Evolutionary conservation across 1,139 yeast species (phyloP).

Genomic region (Blastobotrys serpentis): DNA sequence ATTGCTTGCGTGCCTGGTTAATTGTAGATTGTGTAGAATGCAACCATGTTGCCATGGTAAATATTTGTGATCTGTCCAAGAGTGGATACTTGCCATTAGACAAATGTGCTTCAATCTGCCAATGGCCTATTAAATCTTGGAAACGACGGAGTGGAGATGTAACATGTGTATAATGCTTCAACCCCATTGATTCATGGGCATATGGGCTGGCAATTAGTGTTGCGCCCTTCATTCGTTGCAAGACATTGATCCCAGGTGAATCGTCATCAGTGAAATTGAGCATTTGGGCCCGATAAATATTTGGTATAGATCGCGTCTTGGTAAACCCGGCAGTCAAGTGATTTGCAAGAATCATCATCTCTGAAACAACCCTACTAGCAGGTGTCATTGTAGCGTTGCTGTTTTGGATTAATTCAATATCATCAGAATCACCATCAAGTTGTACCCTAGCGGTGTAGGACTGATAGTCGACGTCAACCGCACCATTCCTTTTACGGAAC

Average conservation of each 20-base stretch:
- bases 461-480: slow-evolving; percentile 18
- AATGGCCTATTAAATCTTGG: slow-evolving; percentile 78
- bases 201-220: slow-evolving; percentile 41
- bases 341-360: slow-evolving; percentile 79
- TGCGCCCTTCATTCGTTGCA: slow-evolving; percentile 21
- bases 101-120: slow-evolving; percentile 56
- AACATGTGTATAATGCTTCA: slow-evolving; percentile 63
- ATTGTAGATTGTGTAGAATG: slow-evolving; percentile 24
- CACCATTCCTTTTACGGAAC: slow-evolving; percentile 23
- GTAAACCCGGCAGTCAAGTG: slow-evolving; percentile 58
- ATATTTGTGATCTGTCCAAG: slow-evolving; percentile 21
- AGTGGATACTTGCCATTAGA: slow-evolving; percentile 5
- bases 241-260: slow-evolving; percentile 7
- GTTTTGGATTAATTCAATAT: slow-evolving; percentile 20
- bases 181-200: slow-evolving; percentile 65
- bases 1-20: slow-evolving; percentile 29
- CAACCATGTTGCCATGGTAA: slow-evolving; percentile 33
- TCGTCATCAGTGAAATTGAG: slow-evolving; percentile 34
- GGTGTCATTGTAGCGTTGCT: slow-evolving; percentile 17
- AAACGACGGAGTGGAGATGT: slow-evolving; percentile 89
- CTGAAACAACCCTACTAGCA: slow-evolving; percentile 56
- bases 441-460: slow-evolving; percentile 19
- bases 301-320: slow-evolving; percentile 48
- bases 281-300: slow-evolving; percentile 55
- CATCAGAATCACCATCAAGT: slow-evolving; percentile 13